Base-by-base conservation (phyloP, 768 basidiomycete genomes). In the Flagelloscypha sp. region DNA sequence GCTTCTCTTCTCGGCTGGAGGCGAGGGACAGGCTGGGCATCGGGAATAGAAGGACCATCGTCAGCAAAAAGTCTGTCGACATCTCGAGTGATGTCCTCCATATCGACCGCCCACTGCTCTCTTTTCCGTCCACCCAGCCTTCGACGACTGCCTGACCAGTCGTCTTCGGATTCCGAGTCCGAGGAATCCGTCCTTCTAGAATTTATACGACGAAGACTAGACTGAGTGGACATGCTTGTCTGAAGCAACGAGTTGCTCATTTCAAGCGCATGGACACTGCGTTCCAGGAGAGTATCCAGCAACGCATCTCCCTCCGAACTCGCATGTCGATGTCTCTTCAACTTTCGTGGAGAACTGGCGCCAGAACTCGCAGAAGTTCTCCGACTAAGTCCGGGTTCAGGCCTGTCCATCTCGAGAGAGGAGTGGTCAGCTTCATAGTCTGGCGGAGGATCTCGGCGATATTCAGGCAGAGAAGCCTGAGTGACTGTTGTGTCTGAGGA, bases 251-350 rank as follows among this genome's bases (percentile, higher is more conserved):
- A 70, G 39, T 89, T 89, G 4, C 86, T 89, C 67, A 87, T 78
- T 53, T 89, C 87, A 7, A 90, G 65, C 1, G 86, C 86, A 56
- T 86, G 77, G 10, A 89, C 83, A 44, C 84, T 86, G 43, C 86
- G 76, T 39, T 76, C 83, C 2, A 89, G 68, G 11, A 89, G 63
- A n/a, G 79, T 70, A 55, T 89, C 87, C 18, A 87, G 68, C 47
- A 71, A 76, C 9, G 72, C 70, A 52, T 82, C 78, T 32, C n/a
- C n/a, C n/a, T n/a, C n/a, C n/a, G n/a, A n/a, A n/a, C n/a, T n/a
- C n/a, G n/a, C n/a, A n/a, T n/a, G n/a, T n/a, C n/a, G n/a, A n/a
- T n/a, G n/a, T n/a, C n/a, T n/a, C n/a, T n/a, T n/a, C n/a, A n/a
- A n/a, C n/a, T n/a, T n/a, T n/a, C n/a, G n/a, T n/a, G n/a, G n/a